Evolutionary conservation across 78 protist genomes (phyloP), one percentile per base, ranked within the genome.

Genomic region (Speleostelium caveatum): DNA sequence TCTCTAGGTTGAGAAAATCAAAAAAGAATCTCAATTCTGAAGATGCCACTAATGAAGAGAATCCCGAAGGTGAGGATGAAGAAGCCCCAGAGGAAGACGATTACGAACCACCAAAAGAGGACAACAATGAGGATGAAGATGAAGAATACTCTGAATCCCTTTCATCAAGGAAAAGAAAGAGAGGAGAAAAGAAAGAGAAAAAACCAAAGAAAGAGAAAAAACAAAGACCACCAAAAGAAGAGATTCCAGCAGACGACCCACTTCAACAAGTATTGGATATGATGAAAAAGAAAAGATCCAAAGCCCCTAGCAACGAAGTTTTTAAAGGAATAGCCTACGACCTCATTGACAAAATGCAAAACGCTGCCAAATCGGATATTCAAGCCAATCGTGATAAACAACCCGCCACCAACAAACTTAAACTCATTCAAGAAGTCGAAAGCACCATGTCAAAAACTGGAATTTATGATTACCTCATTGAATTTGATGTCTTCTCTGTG

Each of bases 331-430:
- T 32, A 30, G 21, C 62, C 5, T 5, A 36, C 7, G 49, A 41
- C 1, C 26, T 83, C 35, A 21, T 83, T 8, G 49, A 39, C 0
- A 69, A 72, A 22, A 83, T 83, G 91, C 21, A n/a, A 7, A 19
- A 38, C 0, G 91, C 91, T 6, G 51, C 45, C 0, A 26, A 83
- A 35, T 45, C 26, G 17, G 91, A 83, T 45, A 53, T 22, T 39
- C 10, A 14, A 22, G 77, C 77, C 38, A 83, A 83, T 24, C 53
- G 26, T 53, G n/a, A 41, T 14, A 35, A 33, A 30, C 24, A 53
- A 42, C 91, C 91, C 24, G 91, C 91, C 38, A 62, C 69, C 72
- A 56, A 58, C 21, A 83, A 83, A 63, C 32, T 73, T 4, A 24
- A 32, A 19, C n/a, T 83, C 21, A 33, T 83, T 24, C 22, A 41